Base-by-base conservation (phyloP, 495 filamentous ascomycete species). In the Parachaetomium inaequale region DNA sequence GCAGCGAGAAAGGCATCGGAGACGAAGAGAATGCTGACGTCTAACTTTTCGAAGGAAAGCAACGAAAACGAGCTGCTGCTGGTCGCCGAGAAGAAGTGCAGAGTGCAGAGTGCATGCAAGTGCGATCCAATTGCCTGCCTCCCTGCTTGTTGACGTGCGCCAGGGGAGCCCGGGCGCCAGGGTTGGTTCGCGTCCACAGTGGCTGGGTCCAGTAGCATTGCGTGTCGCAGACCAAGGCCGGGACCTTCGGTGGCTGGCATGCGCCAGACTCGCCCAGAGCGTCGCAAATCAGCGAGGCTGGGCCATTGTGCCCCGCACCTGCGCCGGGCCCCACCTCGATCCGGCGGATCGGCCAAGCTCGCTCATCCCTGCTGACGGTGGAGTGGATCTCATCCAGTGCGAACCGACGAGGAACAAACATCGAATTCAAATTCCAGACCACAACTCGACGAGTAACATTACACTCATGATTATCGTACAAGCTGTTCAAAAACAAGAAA, bases 271-370 rank as follows among this genome's bases (percentile, higher is more conserved):
- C 15, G 8, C n/a, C n/a, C n/a, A n/a, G n/a, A n/a, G n/a, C n/a
- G n/a, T n/a, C 40, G 50, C 12, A 56, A 62, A 62, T 62, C 52
- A 42, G 32, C 59, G 59, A 56, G 59, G 59, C 52, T 62, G 59
- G 59, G 59, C 59, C 1, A 17, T 21, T 25, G 21, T 32, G 34
- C 31, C 25, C 55, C 40, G 23, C 55, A 46, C n/a, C n/a, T 46
- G 42, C 42, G 19, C 8, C 25, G 17, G 4, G 46, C 17, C 49
- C 53, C 36, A 40, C 21, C 7, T 55, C 12, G 12, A 40, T 40
- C 12, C 14, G 14, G 36, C 36, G 36, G 36, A 40, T 40, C 36
- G 10, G 36, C 36, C 36, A 40, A 40, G 36, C 8, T 32, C 4
- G 29, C 7, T 25, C 34, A 36, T 36, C 5, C 36, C 36, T 10